These are phyloP conservation scores for Escovopsis sp. DNA, from an alignment of 2,329 filamentous ascomycete species.

Conservation along the genomic window DNA sequence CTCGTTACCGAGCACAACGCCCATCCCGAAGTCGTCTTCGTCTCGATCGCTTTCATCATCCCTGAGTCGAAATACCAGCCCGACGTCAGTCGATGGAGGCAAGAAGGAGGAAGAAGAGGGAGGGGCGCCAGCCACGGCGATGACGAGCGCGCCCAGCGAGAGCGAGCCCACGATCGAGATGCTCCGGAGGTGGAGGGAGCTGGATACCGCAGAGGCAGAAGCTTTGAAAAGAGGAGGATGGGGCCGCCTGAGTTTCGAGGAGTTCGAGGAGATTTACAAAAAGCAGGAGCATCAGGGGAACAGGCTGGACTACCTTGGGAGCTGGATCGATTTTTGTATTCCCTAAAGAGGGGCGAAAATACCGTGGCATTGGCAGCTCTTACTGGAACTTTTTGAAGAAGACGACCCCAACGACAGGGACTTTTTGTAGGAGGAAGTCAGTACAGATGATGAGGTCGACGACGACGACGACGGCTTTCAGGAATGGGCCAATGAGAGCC, in stretches of 20 bases:
- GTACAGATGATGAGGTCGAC: no score
- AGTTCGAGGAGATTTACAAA: slow-evolving; percentile 66
- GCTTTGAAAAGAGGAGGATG: slow-evolving; percentile 60
- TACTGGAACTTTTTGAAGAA: no score
- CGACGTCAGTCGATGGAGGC: background rate
- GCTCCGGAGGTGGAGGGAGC: slow-evolving; percentile 33
- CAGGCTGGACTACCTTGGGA: slow-evolving; percentile 65
- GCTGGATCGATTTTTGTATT: slow-evolving; percentile 77
- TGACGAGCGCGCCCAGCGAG: slow-evolving; percentile 9
- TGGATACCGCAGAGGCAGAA: slow-evolving; percentile 53
- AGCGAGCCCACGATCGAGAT: slow-evolving; percentile 15
- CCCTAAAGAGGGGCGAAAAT: slow-evolving; percentile 25
- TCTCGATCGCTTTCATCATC: background rate
- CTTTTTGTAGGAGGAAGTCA: no score
- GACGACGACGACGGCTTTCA: no score
- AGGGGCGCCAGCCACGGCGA: background rate
- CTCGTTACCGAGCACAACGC: slow-evolving; percentile 7
- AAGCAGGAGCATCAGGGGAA: slow-evolving; percentile 46
- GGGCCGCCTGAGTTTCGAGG: slow-evolving; percentile 60
- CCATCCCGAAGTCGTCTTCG: no score
- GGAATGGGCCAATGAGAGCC: no score
- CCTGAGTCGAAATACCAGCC: background rate
- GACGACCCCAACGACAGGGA: no score
- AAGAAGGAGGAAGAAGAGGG: background rate
- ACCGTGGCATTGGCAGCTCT: no score